Conservation (phyloP, 768 basidiomycete genomes). For the Mrakia frigida region DNA sequence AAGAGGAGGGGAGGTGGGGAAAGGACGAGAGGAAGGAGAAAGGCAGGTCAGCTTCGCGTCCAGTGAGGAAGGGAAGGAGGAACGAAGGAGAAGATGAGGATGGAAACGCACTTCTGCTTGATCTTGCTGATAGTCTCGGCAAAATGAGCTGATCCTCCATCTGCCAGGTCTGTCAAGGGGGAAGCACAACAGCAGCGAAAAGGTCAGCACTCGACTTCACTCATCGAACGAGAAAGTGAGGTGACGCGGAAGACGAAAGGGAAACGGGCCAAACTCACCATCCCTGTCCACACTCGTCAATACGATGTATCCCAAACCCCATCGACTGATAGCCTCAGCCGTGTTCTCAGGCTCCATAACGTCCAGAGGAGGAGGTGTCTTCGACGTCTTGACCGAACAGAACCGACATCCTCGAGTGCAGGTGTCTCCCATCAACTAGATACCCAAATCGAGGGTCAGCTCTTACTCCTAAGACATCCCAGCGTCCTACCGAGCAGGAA, state of each 20-base stretch:
- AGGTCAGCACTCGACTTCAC: neutral
- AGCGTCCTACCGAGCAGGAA: neutral
- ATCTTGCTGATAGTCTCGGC: constrained; percentile 92
- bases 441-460: neutral
- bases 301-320: constrained; percentile 97
- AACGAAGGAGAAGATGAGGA: neutral
- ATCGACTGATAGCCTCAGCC: constrained; percentile 93
- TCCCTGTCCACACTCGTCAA: constrained; percentile 95
- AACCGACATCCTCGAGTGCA: constrained; percentile 97
- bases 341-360: constrained; percentile 97
- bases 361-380: constrained; percentile 80
- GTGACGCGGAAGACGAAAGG: neutral
- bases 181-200: neutral
- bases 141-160: constrained; percentile 90
- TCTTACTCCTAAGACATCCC: neutral
- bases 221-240: neutral
- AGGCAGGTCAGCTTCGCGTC: neutral
- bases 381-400: constrained; percentile 93
- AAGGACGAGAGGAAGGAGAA: neutral
- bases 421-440: constrained; percentile 94
- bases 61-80: neutral
- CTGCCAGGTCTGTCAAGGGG: constrained; percentile 65
- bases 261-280: too few relatives aligned
- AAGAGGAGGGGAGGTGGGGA: neutral
- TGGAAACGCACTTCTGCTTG: constrained; percentile 73